Evolutionary conservation across 176 grass and related monocot genomes (phyloP).

Genomic region (Juncus effusus): DNA sequence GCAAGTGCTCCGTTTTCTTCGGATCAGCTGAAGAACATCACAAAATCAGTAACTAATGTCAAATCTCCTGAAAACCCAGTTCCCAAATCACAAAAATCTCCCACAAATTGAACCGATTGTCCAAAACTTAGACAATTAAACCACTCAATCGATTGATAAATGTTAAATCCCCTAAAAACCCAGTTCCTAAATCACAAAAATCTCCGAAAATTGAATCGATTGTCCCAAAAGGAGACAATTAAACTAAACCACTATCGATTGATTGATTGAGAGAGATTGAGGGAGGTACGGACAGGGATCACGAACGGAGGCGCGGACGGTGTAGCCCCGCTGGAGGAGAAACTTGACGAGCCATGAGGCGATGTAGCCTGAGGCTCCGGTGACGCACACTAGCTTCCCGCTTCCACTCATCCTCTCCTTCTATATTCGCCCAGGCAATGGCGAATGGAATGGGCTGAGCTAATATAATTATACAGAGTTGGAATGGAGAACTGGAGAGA

Average conservation of each 20-base stretch:
- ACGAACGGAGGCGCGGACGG: conserved; percentile 36
- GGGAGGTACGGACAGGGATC: conserved; percentile 9
- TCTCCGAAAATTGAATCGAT: no score
- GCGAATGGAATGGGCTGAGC: no score
- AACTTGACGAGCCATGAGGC: conserved; percentile 35
- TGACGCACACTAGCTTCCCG: conserved; percentile 30
- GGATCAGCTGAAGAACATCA: conserved; percentile 31
- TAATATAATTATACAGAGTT: no score
- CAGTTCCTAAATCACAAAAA: conserved; percentile 7
- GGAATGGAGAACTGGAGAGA: no score
- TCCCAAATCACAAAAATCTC: background rate
- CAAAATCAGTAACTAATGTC: conserved; percentile 25
- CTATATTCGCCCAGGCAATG: no score
- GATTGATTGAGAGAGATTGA: background rate
- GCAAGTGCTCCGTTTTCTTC: conserved; percentile 33
- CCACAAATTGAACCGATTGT: no score
- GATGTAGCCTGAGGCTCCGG: conserved; percentile 28
- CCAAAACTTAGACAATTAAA: no score
- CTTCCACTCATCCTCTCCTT: conserved; percentile 3
- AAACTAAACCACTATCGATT: background rate
- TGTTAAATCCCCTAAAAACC: background rate
- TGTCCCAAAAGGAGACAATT: no score
- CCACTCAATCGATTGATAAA: no score
- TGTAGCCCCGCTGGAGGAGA: conserved; percentile 34
- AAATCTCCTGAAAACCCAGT: background rate